Evolutionary conservation across 2,329 filamentous ascomycete species (phyloP), one percentile per base, ranked within the genome.

Genomic region (Cercospora sojina): DNA sequence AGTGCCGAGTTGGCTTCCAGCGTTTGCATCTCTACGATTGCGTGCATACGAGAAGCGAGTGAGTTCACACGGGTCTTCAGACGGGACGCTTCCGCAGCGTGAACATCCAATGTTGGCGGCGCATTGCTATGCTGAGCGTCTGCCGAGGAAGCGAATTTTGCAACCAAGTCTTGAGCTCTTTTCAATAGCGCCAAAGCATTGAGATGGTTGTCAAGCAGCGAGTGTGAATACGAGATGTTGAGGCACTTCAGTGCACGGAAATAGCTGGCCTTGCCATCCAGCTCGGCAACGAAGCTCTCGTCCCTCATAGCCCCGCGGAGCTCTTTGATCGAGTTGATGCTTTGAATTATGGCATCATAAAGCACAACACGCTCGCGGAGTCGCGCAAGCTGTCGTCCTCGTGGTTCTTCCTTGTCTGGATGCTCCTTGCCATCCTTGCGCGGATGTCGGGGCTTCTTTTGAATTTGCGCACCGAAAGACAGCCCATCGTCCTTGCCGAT

Each of bases 221-320:
- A 87, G 76, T 98, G 91, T 3, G 94, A 96, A 67, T 92, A 90
- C 55, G 91, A 92, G 71, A 98, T 89, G 43, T 93, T 90, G 58
- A 97, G 84, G 73, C 88, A 93, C 89, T 94, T 96, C 64, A 98
- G 83, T 9, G 95, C 91, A 68, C 89, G 87, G 81, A 98, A 99
- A 80, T 98, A 98, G 67, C 86, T 84, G 38, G 86, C 84, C 72
- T 92, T 94, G 35, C 88, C 88, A 64, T 91, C 87, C n/a, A 99
- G 82, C 77, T 95, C 92, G 55, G 85, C 81, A 4, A 93, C 83
- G 70, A 99, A 91, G 16, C 81, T 83, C 47, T 88, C 85, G 74
- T 99, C 95, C 49, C 92, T 90, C 38, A 92, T 92, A 18, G 97
- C 91, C 78, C 95, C 95, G 2, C 93, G 91, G 13, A 99, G 84